A percentile compares a stretch with the other conserved stretches of the same genome.
Evolutionary conservation across 208 protist genomes (phyloP).

Genomic region (Acanthamoeba lugdunensis): DNA sequence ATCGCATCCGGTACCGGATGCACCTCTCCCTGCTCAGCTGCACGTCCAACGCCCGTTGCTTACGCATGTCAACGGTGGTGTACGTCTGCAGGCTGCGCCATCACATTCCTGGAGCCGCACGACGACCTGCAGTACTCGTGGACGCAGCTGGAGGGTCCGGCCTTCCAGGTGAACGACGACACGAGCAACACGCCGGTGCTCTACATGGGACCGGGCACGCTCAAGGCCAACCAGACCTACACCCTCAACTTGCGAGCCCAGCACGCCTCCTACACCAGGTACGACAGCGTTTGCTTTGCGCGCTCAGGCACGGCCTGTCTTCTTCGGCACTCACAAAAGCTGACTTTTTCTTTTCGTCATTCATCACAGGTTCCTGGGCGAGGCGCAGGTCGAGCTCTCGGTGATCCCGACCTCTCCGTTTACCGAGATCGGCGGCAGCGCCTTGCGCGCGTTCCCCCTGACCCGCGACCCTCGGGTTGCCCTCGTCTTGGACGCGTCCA

Average conservation of each 20-base stretch:
- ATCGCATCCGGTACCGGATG: neutral
- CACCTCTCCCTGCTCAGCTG: neutral
- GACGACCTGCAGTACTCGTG: conserved; percentile 48
- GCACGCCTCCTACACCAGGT: conserved; percentile 4
- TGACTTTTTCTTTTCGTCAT: neutral
- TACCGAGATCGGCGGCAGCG: conserved; percentile 22
- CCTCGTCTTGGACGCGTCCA: conserved; percentile 49
- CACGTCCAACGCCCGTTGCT: neutral
- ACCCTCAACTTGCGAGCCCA: conserved; percentile 4
- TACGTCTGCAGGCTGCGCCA: neutral
- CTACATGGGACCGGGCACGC: conserved; percentile 23
- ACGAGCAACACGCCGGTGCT: conserved; percentile 35
- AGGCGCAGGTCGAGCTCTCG: conserved; percentile 8
- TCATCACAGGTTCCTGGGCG: neutral
- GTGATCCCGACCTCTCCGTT: neutral
- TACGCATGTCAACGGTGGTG: neutral
- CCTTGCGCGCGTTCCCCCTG: neutral
- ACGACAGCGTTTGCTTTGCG: neutral
- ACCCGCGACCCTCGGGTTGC: neutral
- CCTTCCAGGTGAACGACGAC: conserved; percentile 6
- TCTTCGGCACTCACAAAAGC: too few species aligned
- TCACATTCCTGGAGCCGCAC: conserved; percentile 4
- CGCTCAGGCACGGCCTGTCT: too few species aligned
- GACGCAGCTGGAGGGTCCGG: conserved; percentile 1
- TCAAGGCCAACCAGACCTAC: conserved; percentile 8